Percentiles rank a stretch among this genome's conserved stretches.
Evolutionary conservation across 257 asterid species (phyloP).

Genomic region (Solanum arcanum): DNA sequence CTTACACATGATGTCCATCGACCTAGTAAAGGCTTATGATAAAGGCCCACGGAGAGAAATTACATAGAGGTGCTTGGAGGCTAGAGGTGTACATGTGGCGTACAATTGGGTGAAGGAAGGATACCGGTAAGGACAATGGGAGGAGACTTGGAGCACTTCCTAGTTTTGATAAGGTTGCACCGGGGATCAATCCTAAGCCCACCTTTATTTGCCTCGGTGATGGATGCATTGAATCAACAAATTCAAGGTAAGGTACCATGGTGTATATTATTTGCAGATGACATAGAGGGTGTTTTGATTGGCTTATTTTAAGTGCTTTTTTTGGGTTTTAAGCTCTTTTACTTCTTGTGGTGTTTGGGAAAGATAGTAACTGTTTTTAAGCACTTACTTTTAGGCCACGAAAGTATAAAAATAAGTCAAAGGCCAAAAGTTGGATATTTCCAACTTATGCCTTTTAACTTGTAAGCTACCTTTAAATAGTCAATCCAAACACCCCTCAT

Average conservation of each 20-base stretch:
- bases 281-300: background rate
- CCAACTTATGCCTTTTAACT: background rate
- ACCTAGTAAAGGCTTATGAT: background rate
- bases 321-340: background rate
- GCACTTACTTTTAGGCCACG: background rate
- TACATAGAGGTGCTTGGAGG: background rate
- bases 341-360: background rate
- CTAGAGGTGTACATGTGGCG: background rate
- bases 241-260: background rate
- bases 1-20: background rate
- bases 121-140: background rate
- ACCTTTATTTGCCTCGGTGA: background rate
- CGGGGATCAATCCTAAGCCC: background rate
- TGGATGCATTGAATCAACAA: background rate
- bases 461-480: background rate
- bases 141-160: background rate
- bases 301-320: background rate
- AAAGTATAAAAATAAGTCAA: too few species aligned
- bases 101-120: background rate
- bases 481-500: background rate
- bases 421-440: background rate
- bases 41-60: background rate
- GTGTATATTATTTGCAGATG: background rate
- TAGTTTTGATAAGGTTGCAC: background rate
- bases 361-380: too few species aligned